Conservation (phyloP, 768 basidiomycete species). For the Sistotremastrum suecicum region DNA sequence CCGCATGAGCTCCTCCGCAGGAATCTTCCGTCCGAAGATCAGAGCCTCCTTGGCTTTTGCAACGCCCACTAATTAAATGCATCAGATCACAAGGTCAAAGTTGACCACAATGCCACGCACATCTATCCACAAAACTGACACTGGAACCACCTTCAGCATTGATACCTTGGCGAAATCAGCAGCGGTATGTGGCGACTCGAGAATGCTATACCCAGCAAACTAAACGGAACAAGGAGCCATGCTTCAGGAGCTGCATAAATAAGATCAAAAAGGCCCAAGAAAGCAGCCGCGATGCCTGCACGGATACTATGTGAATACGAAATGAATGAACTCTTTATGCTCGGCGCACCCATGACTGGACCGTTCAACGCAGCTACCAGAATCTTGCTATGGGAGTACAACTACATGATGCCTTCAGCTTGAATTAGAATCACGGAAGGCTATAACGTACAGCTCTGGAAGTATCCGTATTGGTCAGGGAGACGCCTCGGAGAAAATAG, state of each 20-base stretch:
- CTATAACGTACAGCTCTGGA: slow-evolving; percentile 40
- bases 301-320: not conserved
- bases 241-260: slow-evolving; percentile 48
- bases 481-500: slow-evolving; percentile 30
- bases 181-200: slow-evolving; percentile 1
- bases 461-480: slow-evolving; percentile 41
- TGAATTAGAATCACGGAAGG: not conserved
- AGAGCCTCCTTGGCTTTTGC: slow-evolving; percentile 60
- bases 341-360: slow-evolving; percentile 50
- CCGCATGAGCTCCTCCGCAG: slow-evolving; percentile 38
- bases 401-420: slow-evolving; percentile 18
- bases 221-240: slow-evolving; percentile 55
- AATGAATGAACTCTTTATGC: not conserved
- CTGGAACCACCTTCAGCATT: slow-evolving; percentile 58
- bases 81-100: not conserved
- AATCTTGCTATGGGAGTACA: slow-evolving; percentile 57
- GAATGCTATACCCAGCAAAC: slow-evolving; percentile 36
- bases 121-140: slow-evolving; percentile 50
- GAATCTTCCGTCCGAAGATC: slow-evolving; percentile 54
- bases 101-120: slow-evolving; percentile 20
- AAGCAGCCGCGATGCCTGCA: slow-evolving; percentile 53
- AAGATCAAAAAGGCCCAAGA: slow-evolving; percentile 63
- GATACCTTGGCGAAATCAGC: slow-evolving; percentile 29
- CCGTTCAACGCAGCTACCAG: slow-evolving; percentile 62
- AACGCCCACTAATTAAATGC: slow-evolving; percentile 39